Percentiles rank a stretch among this genome's conserved stretches.
Evolutionary conservation across 2,329 filamentous ascomycete species (phyloP).

Genomic region (Cryphonectria carpinicola): DNA sequence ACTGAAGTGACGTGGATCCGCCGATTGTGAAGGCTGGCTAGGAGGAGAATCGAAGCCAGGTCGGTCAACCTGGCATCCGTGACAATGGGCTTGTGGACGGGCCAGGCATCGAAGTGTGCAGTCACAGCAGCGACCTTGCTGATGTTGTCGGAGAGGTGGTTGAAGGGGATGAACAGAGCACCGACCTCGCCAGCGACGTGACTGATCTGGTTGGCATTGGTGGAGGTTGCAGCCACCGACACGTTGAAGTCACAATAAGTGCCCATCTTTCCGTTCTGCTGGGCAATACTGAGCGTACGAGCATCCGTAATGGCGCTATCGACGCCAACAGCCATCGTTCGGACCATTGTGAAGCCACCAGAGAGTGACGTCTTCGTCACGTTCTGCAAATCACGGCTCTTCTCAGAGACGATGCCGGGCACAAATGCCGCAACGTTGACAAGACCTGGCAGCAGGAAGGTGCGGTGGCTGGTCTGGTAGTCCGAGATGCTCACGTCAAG

Average conservation of each 20-base stretch:
- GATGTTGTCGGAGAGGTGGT: slow-evolving; percentile 80
- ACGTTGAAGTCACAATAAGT: slow-evolving; percentile 80
- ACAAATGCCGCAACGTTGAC: slow-evolving; percentile 83
- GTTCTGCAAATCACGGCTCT: slow-evolving; percentile 68
- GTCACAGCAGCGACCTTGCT: slow-evolving; percentile 81
- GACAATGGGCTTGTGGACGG: slow-evolving; percentile 76
- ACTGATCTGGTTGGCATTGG: slow-evolving; percentile 75
- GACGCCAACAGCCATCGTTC: slow-evolving; percentile 75
- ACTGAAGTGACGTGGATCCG: slow-evolving; percentile 81
- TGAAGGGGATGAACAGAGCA: slow-evolving; percentile 82
- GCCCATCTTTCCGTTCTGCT: slow-evolving; percentile 69
- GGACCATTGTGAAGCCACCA: slow-evolving; percentile 79
- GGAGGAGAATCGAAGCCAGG: slow-evolving; percentile 76
- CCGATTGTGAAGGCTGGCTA: slow-evolving; percentile 77
- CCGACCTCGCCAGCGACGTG: slow-evolving; percentile 74
- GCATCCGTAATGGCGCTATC: slow-evolving; percentile 75
- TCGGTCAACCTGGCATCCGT: slow-evolving; percentile 82
- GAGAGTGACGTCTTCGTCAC: slow-evolving; percentile 76
- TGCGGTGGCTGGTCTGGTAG: slow-evolving; percentile 87
- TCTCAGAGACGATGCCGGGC: slow-evolving; percentile 67
- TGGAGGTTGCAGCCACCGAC: slow-evolving; percentile 73
- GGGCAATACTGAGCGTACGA: slow-evolving; percentile 70
- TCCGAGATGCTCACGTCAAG: slow-evolving; percentile 83
- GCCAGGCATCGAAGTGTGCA: slow-evolving; percentile 79
- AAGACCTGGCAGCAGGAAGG: slow-evolving; percentile 72